Base-by-base conservation (phyloP, 2,329 filamentous ascomycete species). In the Alternaria alternata region DNA sequence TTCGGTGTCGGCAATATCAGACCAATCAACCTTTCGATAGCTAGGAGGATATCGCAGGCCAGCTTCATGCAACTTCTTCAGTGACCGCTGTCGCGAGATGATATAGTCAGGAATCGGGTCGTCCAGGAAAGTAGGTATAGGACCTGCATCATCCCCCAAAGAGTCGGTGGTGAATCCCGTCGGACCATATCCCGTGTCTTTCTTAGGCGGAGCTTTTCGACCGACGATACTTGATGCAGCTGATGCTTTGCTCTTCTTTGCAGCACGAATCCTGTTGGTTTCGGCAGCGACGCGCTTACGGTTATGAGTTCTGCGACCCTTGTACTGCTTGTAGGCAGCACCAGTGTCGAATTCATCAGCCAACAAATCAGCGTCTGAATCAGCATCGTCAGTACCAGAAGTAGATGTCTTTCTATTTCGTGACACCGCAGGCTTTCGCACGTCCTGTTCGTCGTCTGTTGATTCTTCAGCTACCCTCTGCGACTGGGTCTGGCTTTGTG, bases 21-120 rank as follows among this genome's bases (percentile, higher is more conserved):
- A 91, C 65, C 97, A 94, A 9, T 91, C 84, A 16, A 97, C 83
- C 48, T 89, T 88, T 1, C 89, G 86, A 73, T 91, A 96, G 49
- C 87, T 86, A 0, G 95, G 95, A 0, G 95, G 93, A 2, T 96
- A 77, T 63, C 87, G 89, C 43, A 97, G 81, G 0, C 91, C 92
- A 6, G 86, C 87, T 56, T 90, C 86, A 58, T 88, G 87, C 47
- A 93, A 80, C 46, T 84, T 80, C 55, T 95, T 90, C 70, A 96
- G 94, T 22, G 84, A 79, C n/a, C 78, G 81, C 24, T 90, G 81
- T 88, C 87, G 76, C 87, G 82, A 62, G 84, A 74, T 5, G 85
- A 83, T 46, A 86, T 61, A 61, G 36, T 61, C 57, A 2, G 57
- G 57, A 2, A 60, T 60, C 7, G 93, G 3, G 95, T 79, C 0